Percentiles rank a stretch among this genome's conserved stretches.
Conservation (phyloP, 1,284 basidiomycete species). For the Rugosomyces carneus region DNA sequence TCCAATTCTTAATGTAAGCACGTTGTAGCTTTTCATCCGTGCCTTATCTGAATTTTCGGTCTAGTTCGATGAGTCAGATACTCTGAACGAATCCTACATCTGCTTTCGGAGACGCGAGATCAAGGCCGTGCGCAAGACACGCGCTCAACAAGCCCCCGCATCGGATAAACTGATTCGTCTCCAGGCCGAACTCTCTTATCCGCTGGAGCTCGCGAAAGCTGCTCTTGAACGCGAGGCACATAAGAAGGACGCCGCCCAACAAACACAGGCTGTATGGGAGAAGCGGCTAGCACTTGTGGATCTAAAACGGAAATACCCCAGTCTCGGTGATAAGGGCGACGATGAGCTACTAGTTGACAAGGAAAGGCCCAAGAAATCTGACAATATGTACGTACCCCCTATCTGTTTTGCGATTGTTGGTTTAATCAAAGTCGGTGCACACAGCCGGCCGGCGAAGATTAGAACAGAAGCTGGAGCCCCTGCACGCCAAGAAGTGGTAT, state of each 20-base stretch:
- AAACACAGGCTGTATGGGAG: conserved; percentile 72
- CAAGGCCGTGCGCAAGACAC: conserved; percentile 92
- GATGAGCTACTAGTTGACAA: conserved; percentile 81
- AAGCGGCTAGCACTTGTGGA: conserved; percentile 72
- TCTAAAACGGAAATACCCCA: conserved; percentile 73
- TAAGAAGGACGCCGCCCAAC: conserved; percentile 62
- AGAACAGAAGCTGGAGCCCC: conserved; percentile 37
- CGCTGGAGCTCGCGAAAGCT: conserved; percentile 67
- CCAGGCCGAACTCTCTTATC: conserved; percentile 68
- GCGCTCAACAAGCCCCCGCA: conserved; percentile 82
- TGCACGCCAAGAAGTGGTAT: conserved; percentile 39
- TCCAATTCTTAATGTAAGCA: conserved; percentile 70
- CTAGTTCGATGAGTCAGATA: conserved; percentile 89
- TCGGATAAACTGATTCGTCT: conserved; percentile 84
- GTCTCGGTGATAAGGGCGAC: conserved; percentile 66
- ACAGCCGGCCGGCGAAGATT: conserved; percentile 49
- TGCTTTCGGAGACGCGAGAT: conserved; percentile 96
- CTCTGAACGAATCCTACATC: conserved; percentile 90
- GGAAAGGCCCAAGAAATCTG: conserved; percentile 61
- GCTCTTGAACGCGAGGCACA: conserved; percentile 69
- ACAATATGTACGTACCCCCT: conserved; percentile 37
- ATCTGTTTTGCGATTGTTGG: background rate
- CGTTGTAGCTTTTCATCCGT: background rate
- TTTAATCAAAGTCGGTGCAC: conserved; percentile 2
- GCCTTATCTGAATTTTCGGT: background rate